phyloP scores from a whole-genome alignment of 169 alveolate genomes.

The Plasmodium gaboni region DNA sequence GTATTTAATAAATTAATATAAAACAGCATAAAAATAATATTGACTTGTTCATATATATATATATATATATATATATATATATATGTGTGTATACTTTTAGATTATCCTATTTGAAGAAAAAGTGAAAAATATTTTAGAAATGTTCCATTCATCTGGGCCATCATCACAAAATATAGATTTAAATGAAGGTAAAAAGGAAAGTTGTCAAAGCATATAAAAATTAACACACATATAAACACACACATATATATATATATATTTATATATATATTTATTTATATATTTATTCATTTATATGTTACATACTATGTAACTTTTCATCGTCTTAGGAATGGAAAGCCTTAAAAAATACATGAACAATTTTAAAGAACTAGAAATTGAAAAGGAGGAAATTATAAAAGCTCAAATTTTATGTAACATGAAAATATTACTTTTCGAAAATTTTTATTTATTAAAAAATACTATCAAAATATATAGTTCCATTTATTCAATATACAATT shows the following conservation, averaged over 20 bases:
- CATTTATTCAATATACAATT: conserved; percentile 62
- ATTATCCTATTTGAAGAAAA: conserved; percentile 58
- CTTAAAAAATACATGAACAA: conserved; percentile 65
- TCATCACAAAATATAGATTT: conserved; percentile 65
- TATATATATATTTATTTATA: not conserved
- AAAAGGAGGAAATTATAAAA: conserved; percentile 73
- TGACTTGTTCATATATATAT: not conserved
- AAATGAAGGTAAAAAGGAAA: conserved; percentile 55
- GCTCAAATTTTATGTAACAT: conserved; percentile 75
- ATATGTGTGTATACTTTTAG: conserved; percentile 8
- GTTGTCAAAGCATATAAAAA: not conserved
- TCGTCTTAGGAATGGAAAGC: conserved; percentile 49
- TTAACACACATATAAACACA: not conserved
- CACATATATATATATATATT: not conserved
- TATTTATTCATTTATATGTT: not conserved
- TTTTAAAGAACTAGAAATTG: conserved; percentile 52
- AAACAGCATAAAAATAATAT: too few species aligned
- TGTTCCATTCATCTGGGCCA: conserved; percentile 49
- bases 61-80: not conserved
- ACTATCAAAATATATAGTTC: conserved; percentile 74
- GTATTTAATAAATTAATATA: conserved; percentile 13
- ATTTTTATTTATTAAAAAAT: conserved; percentile 52
- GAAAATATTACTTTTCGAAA: conserved; percentile 63
- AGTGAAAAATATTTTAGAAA: conserved; percentile 59
- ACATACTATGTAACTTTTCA: not conserved